These are phyloP conservation scores for Pythium apleroticum DNA, from an alignment of 352 stramenopile species.

Conservation along the genomic window DNA sequence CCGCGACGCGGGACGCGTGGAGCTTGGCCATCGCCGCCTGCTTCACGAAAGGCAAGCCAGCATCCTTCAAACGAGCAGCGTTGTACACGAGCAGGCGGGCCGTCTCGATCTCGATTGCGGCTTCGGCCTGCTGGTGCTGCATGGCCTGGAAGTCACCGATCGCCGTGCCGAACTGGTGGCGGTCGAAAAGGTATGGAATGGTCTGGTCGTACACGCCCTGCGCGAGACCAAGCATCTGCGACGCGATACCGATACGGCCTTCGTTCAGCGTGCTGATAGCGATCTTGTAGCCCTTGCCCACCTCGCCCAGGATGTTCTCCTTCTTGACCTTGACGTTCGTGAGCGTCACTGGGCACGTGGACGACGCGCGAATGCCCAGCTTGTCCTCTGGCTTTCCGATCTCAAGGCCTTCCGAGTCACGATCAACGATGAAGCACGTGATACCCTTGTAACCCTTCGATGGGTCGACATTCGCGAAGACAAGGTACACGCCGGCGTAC, in stretches of 20 bases:
- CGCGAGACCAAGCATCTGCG: conserved; percentile 96
- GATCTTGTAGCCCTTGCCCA: conserved; percentile 96
- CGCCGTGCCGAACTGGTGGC: conserved; percentile 92
- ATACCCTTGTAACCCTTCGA: conserved; percentile 96
- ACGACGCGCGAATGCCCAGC: conserved; percentile 94
- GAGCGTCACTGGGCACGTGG: conserved; percentile 94
- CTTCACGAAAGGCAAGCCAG: conserved; percentile 94
- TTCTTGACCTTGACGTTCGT: conserved; percentile 94
- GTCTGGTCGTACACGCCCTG: conserved; percentile 96
- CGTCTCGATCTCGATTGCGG: conserved; percentile 94
- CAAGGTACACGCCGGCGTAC: conserved; percentile 94
- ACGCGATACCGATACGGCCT: conserved; percentile 95
- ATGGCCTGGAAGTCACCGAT: conserved; percentile 96
- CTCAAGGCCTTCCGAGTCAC: conserved; percentile 89
- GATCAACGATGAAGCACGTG: conserved; percentile 97
- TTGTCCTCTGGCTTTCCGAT: conserved; percentile 97
- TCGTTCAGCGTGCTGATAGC: conserved; percentile 98
- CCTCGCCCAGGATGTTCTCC: conserved; percentile 92
- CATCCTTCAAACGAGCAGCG: conserved; percentile 93
- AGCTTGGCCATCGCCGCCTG: conserved; percentile 98
- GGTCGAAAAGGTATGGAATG: conserved; percentile 96
- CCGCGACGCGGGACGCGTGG: conserved; percentile 93
- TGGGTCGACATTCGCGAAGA: conserved; percentile 95
- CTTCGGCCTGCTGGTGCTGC: conserved; percentile 96
- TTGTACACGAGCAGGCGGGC: conserved; percentile 95